Conservation (phyloP, 768 basidiomycete species). For the Nevesoporus exiguus region DNA sequence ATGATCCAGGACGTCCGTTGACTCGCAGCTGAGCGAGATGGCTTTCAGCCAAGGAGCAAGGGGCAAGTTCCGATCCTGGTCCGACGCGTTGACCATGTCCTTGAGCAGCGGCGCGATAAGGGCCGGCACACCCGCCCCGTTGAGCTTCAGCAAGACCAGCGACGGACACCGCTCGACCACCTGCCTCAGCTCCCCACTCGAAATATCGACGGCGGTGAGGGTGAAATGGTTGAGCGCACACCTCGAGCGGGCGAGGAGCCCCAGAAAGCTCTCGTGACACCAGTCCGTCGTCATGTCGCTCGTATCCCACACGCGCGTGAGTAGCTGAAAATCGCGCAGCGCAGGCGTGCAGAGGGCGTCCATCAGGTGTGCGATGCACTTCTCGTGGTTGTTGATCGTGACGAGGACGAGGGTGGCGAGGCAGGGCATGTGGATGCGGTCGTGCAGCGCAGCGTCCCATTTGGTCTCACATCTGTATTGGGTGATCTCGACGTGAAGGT, state of each 20-base stretch:
- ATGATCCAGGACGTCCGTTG: constrained; percentile 20
- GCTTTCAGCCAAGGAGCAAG: constrained; percentile 31
- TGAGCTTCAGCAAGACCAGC: constrained; percentile 28
- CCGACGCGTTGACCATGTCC: constrained; percentile 23
- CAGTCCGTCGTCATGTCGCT: constrained; percentile 27
- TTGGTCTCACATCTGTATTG: constrained; percentile 29
- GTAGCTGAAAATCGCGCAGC: constrained; percentile 31
- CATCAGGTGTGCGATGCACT: constrained; percentile 25
- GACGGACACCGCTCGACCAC: constrained; percentile 30
- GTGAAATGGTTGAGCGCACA: constrained; percentile 32
- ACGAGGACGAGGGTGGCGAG: constrained; percentile 31
- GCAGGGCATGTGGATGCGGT: constrained; percentile 28
- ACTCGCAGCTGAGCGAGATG: constrained; percentile 30
- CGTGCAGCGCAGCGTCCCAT: constrained; percentile 21
- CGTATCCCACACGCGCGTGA: constrained; percentile 34
- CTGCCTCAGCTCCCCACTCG: constrained; percentile 21
- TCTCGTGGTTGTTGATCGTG: constrained; percentile 29
- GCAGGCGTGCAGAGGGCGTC: constrained; percentile 24
- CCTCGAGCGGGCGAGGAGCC: constrained; percentile 25
- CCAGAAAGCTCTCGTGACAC: constrained; percentile 29
- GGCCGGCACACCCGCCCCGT: constrained; percentile 23
- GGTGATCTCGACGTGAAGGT: constrained; percentile 32
- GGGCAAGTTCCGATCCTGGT: constrained; percentile 14
- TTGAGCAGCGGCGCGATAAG: constrained; percentile 21
- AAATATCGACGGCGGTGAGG: constrained; percentile 25